These are phyloP conservation scores for Heliamphora pulchella DNA, from an alignment of 179 eudicot genomes.

Conservation along the genomic window DNA sequence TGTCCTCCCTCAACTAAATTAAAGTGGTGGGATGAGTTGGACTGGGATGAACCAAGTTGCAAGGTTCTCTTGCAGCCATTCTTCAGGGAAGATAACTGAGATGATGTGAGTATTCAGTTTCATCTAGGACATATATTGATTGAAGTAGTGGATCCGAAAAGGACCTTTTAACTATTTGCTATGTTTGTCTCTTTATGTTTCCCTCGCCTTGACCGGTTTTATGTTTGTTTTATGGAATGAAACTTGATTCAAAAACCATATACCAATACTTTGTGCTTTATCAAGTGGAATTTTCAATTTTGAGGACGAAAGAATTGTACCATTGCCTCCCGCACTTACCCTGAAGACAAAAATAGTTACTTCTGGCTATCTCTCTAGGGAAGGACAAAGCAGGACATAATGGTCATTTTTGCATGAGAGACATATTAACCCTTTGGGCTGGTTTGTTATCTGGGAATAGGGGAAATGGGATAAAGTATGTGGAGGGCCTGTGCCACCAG, in stretches of 20 bases:
- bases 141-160: not conserved
- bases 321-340: no score
- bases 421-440: no score
- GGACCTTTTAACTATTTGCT: not conserved
- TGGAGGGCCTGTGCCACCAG: no score
- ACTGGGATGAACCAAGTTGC: constrained; percentile 20
- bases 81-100: constrained; percentile 6
- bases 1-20: constrained; percentile 14
- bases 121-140: not conserved
- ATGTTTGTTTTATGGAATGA: not conserved
- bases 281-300: no score
- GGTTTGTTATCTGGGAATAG: no score
- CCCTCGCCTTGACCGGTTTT: not conserved
- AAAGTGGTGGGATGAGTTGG: constrained; percentile 24
- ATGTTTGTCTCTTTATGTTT: not conserved
- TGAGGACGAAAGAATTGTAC: no score
- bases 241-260: not conserved
- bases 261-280: no score
- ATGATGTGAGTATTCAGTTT: not conserved
- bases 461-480: no score
- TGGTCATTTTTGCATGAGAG: no score
- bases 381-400: no score
- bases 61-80: constrained; percentile 13
- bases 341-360: no score
- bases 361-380: no score